These are phyloP conservation scores for Pichia sp. DNA, from an alignment of 1,139 yeast species.

Conservation along the genomic window DNA sequence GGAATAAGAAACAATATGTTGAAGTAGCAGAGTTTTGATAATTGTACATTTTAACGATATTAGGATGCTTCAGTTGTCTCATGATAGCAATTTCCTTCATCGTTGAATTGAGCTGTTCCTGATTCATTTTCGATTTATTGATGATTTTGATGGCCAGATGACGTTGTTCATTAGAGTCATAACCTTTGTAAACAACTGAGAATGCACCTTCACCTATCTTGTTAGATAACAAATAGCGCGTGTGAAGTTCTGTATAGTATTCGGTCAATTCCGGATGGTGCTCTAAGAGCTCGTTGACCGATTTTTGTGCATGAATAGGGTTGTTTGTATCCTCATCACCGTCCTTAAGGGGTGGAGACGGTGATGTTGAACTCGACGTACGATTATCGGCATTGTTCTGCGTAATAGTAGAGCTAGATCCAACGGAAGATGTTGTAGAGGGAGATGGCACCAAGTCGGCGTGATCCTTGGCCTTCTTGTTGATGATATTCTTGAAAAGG, in stretches of 20 bases:
- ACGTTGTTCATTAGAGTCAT: constrained; percentile 30
- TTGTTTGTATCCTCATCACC: neutral
- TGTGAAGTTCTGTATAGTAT: constrained; percentile 23
- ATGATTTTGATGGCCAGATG: constrained; percentile 47
- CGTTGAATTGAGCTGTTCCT: constrained; percentile 45
- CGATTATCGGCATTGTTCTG: no score
- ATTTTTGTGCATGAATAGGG: neutral
- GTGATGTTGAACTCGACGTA: no score
- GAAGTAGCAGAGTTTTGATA: constrained; percentile 41
- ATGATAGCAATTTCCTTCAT: constrained; percentile 53
- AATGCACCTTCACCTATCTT: constrained; percentile 56
- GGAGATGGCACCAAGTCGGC: neutral
- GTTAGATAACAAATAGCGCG: constrained; percentile 33
- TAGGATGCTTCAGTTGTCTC: constrained; percentile 46
- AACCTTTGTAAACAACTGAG: constrained; percentile 47
- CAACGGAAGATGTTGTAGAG: neutral
- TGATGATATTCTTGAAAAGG: constrained; percentile 22
- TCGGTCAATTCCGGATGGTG: constrained; percentile 14
- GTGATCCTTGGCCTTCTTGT: constrained; percentile 13
- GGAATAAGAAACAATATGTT: constrained; percentile 41
- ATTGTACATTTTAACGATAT: constrained; percentile 41
- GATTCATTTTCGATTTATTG: constrained; percentile 49
- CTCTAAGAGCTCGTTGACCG: constrained; percentile 7
- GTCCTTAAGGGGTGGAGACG: neutral
- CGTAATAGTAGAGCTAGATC: no score